Conservation (phyloP, 2,329 filamentous ascomycete genomes). For the Neonectria hederae region DNA sequence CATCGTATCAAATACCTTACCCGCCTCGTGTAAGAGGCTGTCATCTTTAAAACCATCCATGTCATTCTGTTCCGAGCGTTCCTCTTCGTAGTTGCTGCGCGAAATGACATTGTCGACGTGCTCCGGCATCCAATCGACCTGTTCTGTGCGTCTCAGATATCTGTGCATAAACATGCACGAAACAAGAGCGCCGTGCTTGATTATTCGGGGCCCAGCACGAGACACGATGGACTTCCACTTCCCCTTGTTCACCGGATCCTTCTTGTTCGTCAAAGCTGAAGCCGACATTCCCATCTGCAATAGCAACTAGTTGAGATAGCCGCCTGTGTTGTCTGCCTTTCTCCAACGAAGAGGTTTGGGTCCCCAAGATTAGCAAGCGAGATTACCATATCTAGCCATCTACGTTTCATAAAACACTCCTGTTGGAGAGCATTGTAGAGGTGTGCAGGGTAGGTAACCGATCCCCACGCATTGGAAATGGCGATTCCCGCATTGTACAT, state of each 20-base stretch:
- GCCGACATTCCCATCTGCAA: slow-evolving; percentile 51
- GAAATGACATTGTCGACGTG: too few species aligned
- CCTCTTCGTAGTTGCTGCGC: too few species aligned
- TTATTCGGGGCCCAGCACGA: slow-evolving; percentile 39
- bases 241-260: not conserved
- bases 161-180: too few species aligned
- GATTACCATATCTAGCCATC: slow-evolving; percentile 55
- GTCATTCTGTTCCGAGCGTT: too few species aligned
- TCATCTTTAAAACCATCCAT: too few species aligned
- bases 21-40: not conserved
- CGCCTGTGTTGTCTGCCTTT: slow-evolving; percentile 43
- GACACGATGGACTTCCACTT: slow-evolving; percentile 12
- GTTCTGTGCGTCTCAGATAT: too few species aligned
- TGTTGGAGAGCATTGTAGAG: slow-evolving; percentile 53
- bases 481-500: slow-evolving; percentile 46
- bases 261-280: not conserved
- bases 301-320: slow-evolving; percentile 50
- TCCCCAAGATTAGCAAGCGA: slow-evolving; percentile 41
- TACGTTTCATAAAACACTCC: slow-evolving; percentile 39
- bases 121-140: too few species aligned
- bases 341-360: slow-evolving; percentile 50
- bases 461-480: slow-evolving; percentile 51
- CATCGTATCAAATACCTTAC: not conserved
- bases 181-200: too few species aligned
- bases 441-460: slow-evolving; percentile 49